These are phyloP conservation scores for Perkinsus olseni DNA, from an alignment of 169 alveolate species.

Conservation along the genomic window DNA sequence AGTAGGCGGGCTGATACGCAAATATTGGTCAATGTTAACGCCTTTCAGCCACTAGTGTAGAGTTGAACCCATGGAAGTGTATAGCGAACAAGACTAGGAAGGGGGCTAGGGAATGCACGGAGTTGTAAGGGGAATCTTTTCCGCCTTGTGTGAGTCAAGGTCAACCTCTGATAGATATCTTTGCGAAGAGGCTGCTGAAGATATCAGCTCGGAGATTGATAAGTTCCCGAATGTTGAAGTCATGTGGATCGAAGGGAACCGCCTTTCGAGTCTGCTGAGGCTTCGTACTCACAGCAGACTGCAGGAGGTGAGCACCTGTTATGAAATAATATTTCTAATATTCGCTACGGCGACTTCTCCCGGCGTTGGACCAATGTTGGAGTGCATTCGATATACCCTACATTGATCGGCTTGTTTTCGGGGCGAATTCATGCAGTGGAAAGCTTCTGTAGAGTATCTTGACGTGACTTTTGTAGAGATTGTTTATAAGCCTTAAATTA, in stretches of 20 bases:
- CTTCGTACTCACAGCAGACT: background rate
- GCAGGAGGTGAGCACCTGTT: background rate
- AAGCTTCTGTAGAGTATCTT: too few species aligned
- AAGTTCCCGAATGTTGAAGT: background rate
- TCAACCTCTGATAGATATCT: background rate
- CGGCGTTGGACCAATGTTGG: too few species aligned
- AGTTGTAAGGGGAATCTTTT: background rate
- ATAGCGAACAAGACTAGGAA: background rate
- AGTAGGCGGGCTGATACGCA: too few species aligned
- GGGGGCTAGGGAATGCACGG: background rate
- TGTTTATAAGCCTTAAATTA: too few species aligned
- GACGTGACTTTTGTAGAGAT: too few species aligned
- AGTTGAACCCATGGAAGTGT: background rate
- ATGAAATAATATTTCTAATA: too few species aligned
- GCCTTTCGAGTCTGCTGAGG: background rate
- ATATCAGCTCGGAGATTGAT: background rate
- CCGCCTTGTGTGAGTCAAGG: background rate
- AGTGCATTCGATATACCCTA: too few species aligned
- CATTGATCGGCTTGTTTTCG: too few species aligned
- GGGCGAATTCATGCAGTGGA: too few species aligned
- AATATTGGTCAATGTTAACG: too few species aligned
- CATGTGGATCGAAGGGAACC: background rate
- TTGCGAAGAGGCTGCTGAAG: background rate
- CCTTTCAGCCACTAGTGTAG: too few species aligned
- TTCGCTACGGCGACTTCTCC: too few species aligned